Evolutionary conservation across 352 stramenopile species (phyloP).

Genomic region (Phytophthora lateralis): DNA sequence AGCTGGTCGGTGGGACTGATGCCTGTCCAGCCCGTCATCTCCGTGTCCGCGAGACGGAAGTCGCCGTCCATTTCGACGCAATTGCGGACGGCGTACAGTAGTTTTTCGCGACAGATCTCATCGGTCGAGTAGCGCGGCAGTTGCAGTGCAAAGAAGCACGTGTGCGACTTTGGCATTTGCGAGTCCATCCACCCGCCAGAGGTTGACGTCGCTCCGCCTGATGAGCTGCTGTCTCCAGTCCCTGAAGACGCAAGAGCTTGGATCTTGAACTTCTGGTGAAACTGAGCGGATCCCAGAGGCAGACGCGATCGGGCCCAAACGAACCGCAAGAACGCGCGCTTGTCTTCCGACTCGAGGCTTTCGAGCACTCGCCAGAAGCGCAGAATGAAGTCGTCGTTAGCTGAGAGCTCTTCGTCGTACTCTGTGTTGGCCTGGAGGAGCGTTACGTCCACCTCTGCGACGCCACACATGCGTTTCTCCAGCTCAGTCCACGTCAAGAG

Average conservation of each 20-base stretch:
- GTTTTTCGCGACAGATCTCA: constrained; percentile 64
- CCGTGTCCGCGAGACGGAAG: constrained; percentile 82
- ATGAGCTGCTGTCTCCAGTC: constrained; percentile 13
- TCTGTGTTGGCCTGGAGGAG: constrained; percentile 80
- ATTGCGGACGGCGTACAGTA: constrained; percentile 87
- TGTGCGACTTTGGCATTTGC: constrained; percentile 87
- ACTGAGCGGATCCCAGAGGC: constrained; percentile 61
- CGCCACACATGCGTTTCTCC: constrained; percentile 73
- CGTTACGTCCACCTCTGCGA: constrained; percentile 73
- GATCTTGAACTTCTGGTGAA: constrained; percentile 90
- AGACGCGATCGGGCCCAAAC: constrained; percentile 82
- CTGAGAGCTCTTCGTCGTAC: constrained; percentile 79
- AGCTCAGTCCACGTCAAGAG: constrained; percentile 75
- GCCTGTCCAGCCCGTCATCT: constrained; percentile 80
- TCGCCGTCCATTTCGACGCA: constrained; percentile 91
- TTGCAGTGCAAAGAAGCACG: constrained; percentile 87
- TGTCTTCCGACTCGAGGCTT: constrained; percentile 65
- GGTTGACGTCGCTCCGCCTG: neutral
- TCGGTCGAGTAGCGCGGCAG: constrained; percentile 82
- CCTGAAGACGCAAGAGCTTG: constrained; percentile 54
- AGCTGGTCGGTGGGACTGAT: constrained; percentile 69
- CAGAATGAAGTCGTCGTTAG: constrained; percentile 70
- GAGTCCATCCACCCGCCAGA: constrained; percentile 46
- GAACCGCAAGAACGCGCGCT: constrained; percentile 79
- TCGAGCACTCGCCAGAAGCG: constrained; percentile 81